A percentile compares a stretch with the other conserved stretches of the same genome.
Evolutionary conservation across 2,329 filamentous ascomycete genomes (phyloP).

Genomic region (Apiospora pterosperma): DNA sequence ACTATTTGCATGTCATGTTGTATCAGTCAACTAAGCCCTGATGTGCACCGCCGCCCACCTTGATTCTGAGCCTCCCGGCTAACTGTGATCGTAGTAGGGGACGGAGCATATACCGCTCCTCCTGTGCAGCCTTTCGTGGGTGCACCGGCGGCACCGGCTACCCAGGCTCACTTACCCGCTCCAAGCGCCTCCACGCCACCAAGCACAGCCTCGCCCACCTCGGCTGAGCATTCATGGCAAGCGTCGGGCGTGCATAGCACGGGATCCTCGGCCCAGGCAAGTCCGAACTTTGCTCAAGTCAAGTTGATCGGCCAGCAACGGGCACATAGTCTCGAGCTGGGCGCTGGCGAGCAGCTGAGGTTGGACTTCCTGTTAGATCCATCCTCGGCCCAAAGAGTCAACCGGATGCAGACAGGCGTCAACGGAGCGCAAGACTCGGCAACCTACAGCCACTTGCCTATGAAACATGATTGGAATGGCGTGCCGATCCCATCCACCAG

Average conservation of each 20-base stretch:
- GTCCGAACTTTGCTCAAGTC: conserved; percentile 24
- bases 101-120: conserved; percentile 16
- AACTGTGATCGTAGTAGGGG: conserved; percentile 18
- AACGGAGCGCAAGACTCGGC: conserved; percentile 45
- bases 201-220: conserved; percentile 34
- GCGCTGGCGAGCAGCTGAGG: conserved; percentile 60
- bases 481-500: conserved; percentile 10
- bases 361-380: conserved; percentile 70
- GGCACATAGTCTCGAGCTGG: conserved; percentile 56
- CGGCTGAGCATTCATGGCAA: conserved; percentile 25
- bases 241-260: conserved; percentile 19
- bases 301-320: conserved; percentile 43
- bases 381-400: conserved; percentile 44
- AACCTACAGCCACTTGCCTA: conserved; percentile 41
- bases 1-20: too few species aligned
- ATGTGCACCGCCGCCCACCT: conserved; percentile 3
- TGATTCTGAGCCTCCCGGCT: conserved; percentile 8
- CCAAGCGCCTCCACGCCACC: conserved; percentile 34
- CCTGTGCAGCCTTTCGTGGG: background rate
- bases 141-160: background rate
- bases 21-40: conserved; percentile 10
- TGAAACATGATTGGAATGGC: conserved; percentile 48
- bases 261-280: conserved; percentile 16
- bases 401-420: conserved; percentile 47
- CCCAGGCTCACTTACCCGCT: conserved; percentile 20